Evolutionary conservation across 2,329 filamentous ascomycete species (phyloP).

Genomic region (Monascus ruber): DNA sequence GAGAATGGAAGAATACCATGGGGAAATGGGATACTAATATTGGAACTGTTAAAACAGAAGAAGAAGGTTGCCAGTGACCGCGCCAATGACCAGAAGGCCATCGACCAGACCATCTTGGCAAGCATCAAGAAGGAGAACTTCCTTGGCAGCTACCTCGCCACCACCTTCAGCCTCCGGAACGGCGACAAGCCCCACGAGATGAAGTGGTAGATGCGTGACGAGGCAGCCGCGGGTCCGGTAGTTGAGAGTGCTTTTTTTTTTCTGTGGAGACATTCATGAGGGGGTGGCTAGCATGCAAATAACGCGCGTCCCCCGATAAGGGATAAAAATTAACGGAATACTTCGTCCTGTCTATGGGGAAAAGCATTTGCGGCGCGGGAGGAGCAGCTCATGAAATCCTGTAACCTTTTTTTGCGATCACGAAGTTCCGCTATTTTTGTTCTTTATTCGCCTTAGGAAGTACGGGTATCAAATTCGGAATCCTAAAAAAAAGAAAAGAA

Average conservation of each 20-base stretch:
- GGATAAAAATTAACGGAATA: slow-evolving; percentile 6
- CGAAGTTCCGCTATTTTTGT: slow-evolving; percentile 21
- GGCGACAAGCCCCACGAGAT: slow-evolving; percentile 99
- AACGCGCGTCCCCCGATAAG: slow-evolving; percentile 13
- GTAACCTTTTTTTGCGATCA: slow-evolving; percentile 25
- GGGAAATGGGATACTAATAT: slow-evolving; percentile 9
- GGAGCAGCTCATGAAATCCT: slow-evolving; percentile 28
- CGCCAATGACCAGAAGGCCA: slow-evolving; percentile 92
- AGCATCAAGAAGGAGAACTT: slow-evolving; percentile 97
- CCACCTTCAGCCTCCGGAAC: slow-evolving; percentile 97
- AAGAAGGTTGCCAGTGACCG: slow-evolving; percentile 88
- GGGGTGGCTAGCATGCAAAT: slow-evolving; percentile 25
- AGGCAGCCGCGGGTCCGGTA: slow-evolving; percentile 30
- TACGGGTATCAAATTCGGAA: slow-evolving; percentile 1
- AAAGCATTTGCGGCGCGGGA: slow-evolving; percentile 16
- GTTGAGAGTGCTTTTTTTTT: slow-evolving; percentile 9
- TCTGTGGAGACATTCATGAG: slow-evolving; percentile 28
- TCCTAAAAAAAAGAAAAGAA: slow-evolving; percentile 16
- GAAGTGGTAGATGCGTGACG: slow-evolving; percentile 68
- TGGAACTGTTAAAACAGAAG: slow-evolving; percentile 54
- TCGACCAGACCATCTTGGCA: slow-evolving; percentile 92
- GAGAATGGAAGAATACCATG: background rate
- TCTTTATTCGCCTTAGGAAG: slow-evolving; percentile 4
- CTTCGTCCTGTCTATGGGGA: slow-evolving; percentile 3
- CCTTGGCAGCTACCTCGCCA: slow-evolving; percentile 85